phyloP scores from a whole-genome alignment of 2,329 filamentous ascomycete genomes.

The Coleophoma cylindrospora region DNA sequence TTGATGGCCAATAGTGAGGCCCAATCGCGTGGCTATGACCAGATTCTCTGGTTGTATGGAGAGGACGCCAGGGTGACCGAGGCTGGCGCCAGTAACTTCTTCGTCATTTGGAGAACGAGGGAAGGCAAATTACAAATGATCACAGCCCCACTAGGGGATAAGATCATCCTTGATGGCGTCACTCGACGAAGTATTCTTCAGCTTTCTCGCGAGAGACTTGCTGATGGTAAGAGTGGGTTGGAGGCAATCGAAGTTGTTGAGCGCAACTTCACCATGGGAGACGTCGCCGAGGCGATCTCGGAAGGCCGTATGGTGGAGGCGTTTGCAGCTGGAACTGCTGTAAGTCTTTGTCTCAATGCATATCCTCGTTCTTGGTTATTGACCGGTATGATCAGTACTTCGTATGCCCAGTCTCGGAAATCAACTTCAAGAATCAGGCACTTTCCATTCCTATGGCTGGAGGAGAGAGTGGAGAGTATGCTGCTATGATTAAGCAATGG shows the following conservation, averaged over 20 bases:
- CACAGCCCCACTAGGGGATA: constrained; percentile 77
- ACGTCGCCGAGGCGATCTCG: constrained; percentile 64
- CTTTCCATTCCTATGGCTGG: constrained; percentile 56
- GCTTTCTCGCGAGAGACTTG: constrained; percentile 60
- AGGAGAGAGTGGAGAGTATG: constrained; percentile 48
- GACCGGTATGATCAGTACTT: constrained; percentile 50
- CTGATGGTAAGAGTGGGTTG: constrained; percentile 29
- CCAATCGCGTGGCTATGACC: constrained; percentile 67
- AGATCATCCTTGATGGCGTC: constrained; percentile 82
- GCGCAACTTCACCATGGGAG: constrained; percentile 75
- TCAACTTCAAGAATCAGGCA: constrained; percentile 62
- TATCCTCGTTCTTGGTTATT: neutral
- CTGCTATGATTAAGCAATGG: constrained; percentile 60
- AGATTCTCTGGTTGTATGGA: constrained; percentile 93
- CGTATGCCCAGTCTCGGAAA: constrained; percentile 61
- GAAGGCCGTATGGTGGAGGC: constrained; percentile 79
- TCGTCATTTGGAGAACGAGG: constrained; percentile 70
- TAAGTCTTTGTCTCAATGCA: constrained; percentile 34
- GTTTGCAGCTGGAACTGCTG: constrained; percentile 83
- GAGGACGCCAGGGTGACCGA: constrained; percentile 75
- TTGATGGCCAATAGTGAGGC: constrained; percentile 76
- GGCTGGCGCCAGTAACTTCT: constrained; percentile 90
- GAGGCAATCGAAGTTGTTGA: constrained; percentile 68
- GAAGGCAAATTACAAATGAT: constrained; percentile 65
- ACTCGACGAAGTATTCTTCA: constrained; percentile 79